Evolutionary conservation across 305 asterid genomes (phyloP).

Genomic region (Rubia tinctorum): DNA sequence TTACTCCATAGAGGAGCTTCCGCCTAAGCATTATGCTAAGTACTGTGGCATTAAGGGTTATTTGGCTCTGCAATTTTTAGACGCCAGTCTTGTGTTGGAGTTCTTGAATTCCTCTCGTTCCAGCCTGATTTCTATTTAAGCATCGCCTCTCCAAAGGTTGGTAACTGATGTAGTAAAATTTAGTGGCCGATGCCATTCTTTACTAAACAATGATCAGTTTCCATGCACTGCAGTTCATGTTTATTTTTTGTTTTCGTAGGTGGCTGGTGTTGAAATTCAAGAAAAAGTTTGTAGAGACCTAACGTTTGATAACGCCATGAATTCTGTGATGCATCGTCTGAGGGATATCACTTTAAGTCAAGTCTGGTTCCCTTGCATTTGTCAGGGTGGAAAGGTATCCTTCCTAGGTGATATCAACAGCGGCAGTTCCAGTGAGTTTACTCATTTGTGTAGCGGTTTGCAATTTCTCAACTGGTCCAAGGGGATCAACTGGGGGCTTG

Average conservation of each 20-base stretch:
- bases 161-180: neutral
- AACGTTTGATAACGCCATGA: neutral
- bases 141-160: neutral
- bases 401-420: neutral
- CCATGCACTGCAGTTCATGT: too few relatives aligned
- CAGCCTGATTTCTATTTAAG: neutral
- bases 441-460: neutral
- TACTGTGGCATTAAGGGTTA: neutral
- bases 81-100: neutral
- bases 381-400: neutral
- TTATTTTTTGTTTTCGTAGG: neutral
- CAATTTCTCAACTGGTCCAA: neutral
- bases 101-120: neutral
- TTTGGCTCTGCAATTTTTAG: neutral
- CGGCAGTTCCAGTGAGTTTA: too few relatives aligned
- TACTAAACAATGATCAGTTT: neutral
- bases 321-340: neutral
- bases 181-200: neutral
- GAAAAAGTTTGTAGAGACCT: neutral
- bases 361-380: neutral
- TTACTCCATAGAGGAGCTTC: neutral
- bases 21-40: neutral
- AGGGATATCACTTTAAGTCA: neutral
- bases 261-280: neutral
- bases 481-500: too few relatives aligned